These are phyloP conservation scores for Lactarius pseudohatsudake DNA, from an alignment of 768 basidiomycete genomes.

Conservation along the genomic window DNA sequence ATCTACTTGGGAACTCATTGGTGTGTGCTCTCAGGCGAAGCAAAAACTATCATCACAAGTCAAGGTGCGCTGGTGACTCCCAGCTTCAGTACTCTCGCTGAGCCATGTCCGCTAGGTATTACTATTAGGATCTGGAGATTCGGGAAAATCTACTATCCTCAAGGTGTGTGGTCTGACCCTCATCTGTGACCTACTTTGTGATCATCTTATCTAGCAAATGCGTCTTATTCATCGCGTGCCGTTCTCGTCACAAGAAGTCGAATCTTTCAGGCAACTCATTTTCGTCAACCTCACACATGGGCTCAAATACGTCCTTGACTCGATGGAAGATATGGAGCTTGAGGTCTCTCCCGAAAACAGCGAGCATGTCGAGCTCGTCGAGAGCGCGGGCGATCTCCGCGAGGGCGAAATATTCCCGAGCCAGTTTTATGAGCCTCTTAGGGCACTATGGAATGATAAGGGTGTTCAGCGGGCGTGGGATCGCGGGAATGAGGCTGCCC, in stretches of 20 bases:
- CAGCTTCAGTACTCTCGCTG: constrained; percentile 1
- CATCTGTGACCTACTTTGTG: neutral
- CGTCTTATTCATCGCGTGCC: constrained; percentile 87
- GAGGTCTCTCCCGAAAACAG: constrained; percentile 62
- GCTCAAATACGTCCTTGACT: constrained; percentile 76
- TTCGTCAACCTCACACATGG: constrained; percentile 92
- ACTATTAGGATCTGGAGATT: constrained; percentile 89
- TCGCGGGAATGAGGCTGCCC: constrained; percentile 84
- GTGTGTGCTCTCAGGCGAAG: constrained; percentile 17
- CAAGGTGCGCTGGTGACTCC: constrained; percentile 51
- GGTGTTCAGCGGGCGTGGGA: constrained; percentile 73
- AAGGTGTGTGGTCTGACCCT: constrained; percentile 49
- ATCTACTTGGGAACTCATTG: neutral
- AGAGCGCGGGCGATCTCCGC: constrained; percentile 65
- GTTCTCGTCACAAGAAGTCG: constrained; percentile 79
- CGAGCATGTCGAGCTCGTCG: constrained; percentile 59
- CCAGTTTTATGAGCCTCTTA: constrained; percentile 64
- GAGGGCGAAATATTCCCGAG: constrained; percentile 81
- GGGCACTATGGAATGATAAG: constrained; percentile 72
- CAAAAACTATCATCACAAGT: constrained; percentile 64
- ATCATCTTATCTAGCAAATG: constrained; percentile 75
- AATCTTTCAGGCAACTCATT: constrained; percentile 86
- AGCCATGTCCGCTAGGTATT: constrained; percentile 56
- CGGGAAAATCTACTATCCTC: constrained; percentile 89
- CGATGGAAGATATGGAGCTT: constrained; percentile 88